A percentile compares a stretch with the other conserved stretches of the same genome.
phyloP scores from a whole-genome alignment of 345 rosid genomes.

The Hibiscus mutabilis region DNA sequence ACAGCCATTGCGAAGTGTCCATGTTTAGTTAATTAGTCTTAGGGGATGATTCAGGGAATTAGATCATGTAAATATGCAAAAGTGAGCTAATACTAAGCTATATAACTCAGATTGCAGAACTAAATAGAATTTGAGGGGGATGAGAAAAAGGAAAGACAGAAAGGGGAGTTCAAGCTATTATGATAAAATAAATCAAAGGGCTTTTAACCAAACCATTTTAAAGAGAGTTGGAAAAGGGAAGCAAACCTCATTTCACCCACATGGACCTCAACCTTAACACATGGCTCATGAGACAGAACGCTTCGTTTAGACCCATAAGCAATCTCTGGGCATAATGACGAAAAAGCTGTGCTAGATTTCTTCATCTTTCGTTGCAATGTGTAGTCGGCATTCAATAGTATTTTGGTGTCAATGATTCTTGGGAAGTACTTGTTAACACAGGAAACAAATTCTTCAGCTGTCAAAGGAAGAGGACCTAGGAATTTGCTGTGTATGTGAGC shows the following conservation, averaged over 20 bases:
- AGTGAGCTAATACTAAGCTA: neutral
- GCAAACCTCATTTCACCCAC: conserved; percentile 71
- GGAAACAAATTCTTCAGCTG: conserved; percentile 61
- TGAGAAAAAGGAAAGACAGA: neutral
- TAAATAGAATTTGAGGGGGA: neutral
- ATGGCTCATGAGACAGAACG: conserved; percentile 34
- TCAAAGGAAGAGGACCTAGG: conserved; percentile 70
- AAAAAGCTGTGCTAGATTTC: conserved; percentile 61
- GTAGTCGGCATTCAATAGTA: conserved; percentile 58
- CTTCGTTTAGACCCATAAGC: conserved; percentile 33
- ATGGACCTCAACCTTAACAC: conserved; percentile 68
- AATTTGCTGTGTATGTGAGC: conserved; percentile 85
- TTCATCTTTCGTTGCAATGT: conserved; percentile 48
- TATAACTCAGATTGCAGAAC: conserved; percentile 5
- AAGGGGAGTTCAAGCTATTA: neutral
- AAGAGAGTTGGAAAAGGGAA: conserved; percentile 13
- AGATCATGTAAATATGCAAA: neutral
- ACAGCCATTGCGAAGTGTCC: neutral
- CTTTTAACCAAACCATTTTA: neutral
- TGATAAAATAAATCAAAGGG: neutral
- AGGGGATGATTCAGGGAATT: neutral
- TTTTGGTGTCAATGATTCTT: conserved; percentile 76
- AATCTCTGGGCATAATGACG: conserved; percentile 60
- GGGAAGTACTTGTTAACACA: conserved; percentile 57
- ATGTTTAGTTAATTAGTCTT: neutral